Percentiles rank a stretch among this genome's conserved stretches.
These are phyloP conservation scores for Malassezia brasiliensis DNA, from an alignment of 1,284 basidiomycete genomes.

Conservation along the genomic window DNA sequence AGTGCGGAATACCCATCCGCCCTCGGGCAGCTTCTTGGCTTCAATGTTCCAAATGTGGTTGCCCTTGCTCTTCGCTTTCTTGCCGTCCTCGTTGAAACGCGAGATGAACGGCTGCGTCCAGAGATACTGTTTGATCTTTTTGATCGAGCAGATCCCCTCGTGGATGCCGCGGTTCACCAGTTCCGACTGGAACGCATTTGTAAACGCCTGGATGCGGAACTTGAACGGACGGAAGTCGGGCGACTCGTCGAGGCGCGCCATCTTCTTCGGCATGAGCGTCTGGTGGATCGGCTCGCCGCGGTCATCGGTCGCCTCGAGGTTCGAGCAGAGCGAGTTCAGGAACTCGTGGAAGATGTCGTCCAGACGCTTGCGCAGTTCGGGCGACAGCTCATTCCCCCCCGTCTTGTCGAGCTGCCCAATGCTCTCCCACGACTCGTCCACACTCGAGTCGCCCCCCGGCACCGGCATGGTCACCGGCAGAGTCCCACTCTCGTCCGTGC, in stretches of 20 bases:
- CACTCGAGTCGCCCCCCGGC: not conserved
- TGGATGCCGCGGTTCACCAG: constrained; percentile 54
- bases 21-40: constrained; percentile 68
- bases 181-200: constrained; percentile 88
- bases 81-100: constrained; percentile 93
- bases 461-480: not conserved
- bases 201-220: constrained; percentile 97
- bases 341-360: constrained; percentile 87
- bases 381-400: constrained; percentile 5
- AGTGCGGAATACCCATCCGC: constrained; percentile 77
- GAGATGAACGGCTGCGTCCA: constrained; percentile 87
- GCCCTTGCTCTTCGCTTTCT: constrained; percentile 98
- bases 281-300: constrained; percentile 97
- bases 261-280: constrained; percentile 73
- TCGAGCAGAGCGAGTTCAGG: constrained; percentile 77
- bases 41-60: constrained; percentile 99
- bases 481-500: not conserved
- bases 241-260: constrained; percentile 57
- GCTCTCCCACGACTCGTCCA: constrained; percentile 15
- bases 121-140: constrained; percentile 77
- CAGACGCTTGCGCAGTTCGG: constrained; percentile 68
- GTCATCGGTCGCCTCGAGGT: constrained; percentile 78
- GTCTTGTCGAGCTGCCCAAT: constrained; percentile 2
- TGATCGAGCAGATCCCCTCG: constrained; percentile 54
- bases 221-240: constrained; percentile 97